Evolutionary conservation across 805 yeast species (phyloP).

Genomic region (Hanseniaspora occidentalis): DNA sequence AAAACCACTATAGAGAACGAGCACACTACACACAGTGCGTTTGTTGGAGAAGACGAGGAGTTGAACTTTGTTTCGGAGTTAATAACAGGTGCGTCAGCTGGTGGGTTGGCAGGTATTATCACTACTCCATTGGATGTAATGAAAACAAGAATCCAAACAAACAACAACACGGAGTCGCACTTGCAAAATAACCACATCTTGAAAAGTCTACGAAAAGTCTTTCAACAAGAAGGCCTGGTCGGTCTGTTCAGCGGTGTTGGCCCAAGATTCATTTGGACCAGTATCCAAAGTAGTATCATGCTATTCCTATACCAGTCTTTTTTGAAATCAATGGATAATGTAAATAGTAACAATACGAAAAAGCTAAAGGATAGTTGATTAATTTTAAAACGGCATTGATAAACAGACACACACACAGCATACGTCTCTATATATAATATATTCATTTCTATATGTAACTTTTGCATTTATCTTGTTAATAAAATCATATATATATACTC

Average conservation of each 20-base stretch:
- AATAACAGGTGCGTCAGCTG: slow-evolving; percentile 88
- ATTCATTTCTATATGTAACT: no score
- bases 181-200: slow-evolving; percentile 30
- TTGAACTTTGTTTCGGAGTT: slow-evolving; percentile 53
- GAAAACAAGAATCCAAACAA: slow-evolving; percentile 84
- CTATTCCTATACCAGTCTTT: slow-evolving; percentile 73
- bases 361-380: background rate
- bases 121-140: slow-evolving; percentile 68
- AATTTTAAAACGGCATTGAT: background rate
- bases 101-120: slow-evolving; percentile 26
- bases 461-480: no score
- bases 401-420: background rate
- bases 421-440: no score
- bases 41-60: slow-evolving; percentile 25
- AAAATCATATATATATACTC: no score
- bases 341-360: background rate
- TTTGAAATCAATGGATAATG: slow-evolving; percentile 31
- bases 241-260: slow-evolving; percentile 93
- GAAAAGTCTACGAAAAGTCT: slow-evolving; percentile 42
- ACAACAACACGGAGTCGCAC: slow-evolving; percentile 11
- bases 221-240: slow-evolving; percentile 57
- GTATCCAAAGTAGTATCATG: slow-evolving; percentile 91
- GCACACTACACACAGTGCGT: background rate
- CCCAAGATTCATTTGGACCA: slow-evolving; percentile 94
- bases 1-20: slow-evolving; percentile 9